Percentiles rank a stretch among this genome's conserved stretches.
Evolutionary conservation across 371 early-diverging fungal species (phyloP).

Genomic region (Circinella umbellata): DNA sequence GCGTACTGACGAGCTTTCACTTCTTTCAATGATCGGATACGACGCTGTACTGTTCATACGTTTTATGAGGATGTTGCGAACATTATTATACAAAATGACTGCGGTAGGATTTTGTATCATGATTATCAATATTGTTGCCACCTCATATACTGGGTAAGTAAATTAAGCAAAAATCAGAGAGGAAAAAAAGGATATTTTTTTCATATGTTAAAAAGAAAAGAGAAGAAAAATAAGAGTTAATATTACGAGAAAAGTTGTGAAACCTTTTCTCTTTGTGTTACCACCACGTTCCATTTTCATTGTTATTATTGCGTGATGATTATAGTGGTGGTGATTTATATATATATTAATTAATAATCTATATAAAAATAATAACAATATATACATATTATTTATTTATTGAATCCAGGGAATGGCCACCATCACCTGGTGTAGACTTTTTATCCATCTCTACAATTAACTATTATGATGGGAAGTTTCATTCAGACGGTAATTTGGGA

Average conservation of each 20-base stretch:
- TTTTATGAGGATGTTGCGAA: constrained; percentile 68
- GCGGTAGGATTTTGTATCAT: constrained; percentile 62
- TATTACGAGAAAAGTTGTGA: too few species aligned
- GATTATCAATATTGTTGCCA: constrained; percentile 67
- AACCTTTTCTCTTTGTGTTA: too few species aligned
- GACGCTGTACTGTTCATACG: constrained; percentile 82
- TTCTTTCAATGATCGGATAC: constrained; percentile 73
- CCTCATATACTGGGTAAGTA: constrained; percentile 56
- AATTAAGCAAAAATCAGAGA: neutral
- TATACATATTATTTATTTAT: neutral
- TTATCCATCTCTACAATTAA: constrained; percentile 45
- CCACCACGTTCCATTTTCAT: too few species aligned
- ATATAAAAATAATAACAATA: too few species aligned
- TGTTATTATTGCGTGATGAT: neutral
- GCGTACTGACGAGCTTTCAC: constrained; percentile 59
- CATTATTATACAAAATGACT: constrained; percentile 61
- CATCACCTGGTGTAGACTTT: constrained; percentile 37
- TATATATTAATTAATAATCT: too few species aligned
- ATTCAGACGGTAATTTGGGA: constrained; percentile 29
- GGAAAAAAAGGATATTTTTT: neutral
- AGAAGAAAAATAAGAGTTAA: too few species aligned
- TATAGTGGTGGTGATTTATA: too few species aligned
- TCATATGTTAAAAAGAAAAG: too few species aligned
- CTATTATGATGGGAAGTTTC: constrained; percentile 37
- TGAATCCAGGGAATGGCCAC: constrained; percentile 47